These are phyloP conservation scores for Debaryomyces tyrocola DNA, from an alignment of 805 yeast genomes.

Conservation along the genomic window DNA sequence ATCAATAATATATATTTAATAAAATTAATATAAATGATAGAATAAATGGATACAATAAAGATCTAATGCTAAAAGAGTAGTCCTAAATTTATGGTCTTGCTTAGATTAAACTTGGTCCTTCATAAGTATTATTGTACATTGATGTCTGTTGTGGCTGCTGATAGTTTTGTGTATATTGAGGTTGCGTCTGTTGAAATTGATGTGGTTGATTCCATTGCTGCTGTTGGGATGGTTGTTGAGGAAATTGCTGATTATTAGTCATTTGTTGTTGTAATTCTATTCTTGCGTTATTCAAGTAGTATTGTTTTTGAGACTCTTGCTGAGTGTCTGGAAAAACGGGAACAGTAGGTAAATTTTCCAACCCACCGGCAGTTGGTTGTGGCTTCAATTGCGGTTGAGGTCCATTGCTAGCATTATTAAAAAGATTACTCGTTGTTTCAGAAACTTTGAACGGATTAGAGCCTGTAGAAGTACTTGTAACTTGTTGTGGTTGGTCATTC, in stretches of 20 bases:
- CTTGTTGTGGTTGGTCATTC: slow-evolving; percentile 9
- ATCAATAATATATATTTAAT: not conserved
- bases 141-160: slow-evolving; percentile 2
- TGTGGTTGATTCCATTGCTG: slow-evolving; percentile 6
- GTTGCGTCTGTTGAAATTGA: slow-evolving; percentile 4
- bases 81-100: no score
- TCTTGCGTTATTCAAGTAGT: slow-evolving; percentile 36
- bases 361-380: slow-evolving; percentile 73
- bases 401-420: slow-evolving; percentile 16
- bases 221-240: slow-evolving; percentile 3
- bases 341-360: slow-evolving; percentile 62
- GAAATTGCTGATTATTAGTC: slow-evolving; percentile 11
- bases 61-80: not conserved
- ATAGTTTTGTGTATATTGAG: not conserved
- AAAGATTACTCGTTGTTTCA: slow-evolving; percentile 32
- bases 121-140: slow-evolving; percentile 11
- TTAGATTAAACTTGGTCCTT: slow-evolving; percentile 24
- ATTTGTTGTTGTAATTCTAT: slow-evolving; percentile 30
- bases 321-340: slow-evolving; percentile 72
- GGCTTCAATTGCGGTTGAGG: slow-evolving; percentile 33
- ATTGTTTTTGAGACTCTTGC: slow-evolving; percentile 39
- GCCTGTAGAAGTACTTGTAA: slow-evolving; percentile 47
- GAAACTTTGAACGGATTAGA: slow-evolving; percentile 60
- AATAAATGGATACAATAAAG: not conserved
- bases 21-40: not conserved